Evolutionary conservation across 768 basidiomycete species (phyloP), one percentile per base, ranked within the genome.

Genomic region (Tricholoma terreum): DNA sequence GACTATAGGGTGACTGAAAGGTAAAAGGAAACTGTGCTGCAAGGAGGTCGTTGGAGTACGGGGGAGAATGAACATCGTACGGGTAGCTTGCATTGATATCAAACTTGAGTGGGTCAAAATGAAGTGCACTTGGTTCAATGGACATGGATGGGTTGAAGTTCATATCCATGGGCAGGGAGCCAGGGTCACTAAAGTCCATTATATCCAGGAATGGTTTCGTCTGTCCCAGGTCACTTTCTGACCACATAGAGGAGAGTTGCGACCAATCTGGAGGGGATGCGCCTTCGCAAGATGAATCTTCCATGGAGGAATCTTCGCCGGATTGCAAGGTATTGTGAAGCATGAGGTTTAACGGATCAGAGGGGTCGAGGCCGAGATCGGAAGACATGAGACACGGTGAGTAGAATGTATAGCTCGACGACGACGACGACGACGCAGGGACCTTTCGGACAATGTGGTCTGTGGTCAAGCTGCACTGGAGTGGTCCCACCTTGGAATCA

Each of bases 101-200:
- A 54, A 63, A 67, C 27, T 68, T 71, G 38, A 63, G 61, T 31
- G 65, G 56, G 61, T 77, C 69, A 64, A 73, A 83, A 64, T 89
- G 86, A 11, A 89, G 71, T 6, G 80, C 74, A 61, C 75, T 84
- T 30, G 89, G 87, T 57, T 90, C 85, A 54, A 90, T 78, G 1
- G 81, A 79, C 62, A 84, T 78, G 17, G 80, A 71, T 3, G 82
- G 79, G 66, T 77, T 74, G 54, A 86, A 83, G 64, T 87, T 85
- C 69, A 88, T 77, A 69, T 85, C 83, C 79, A 86, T 81, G 6
- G 70, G 62, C 22, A 67, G 69, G 58, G 67, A 77, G 57, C 63
- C 61, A 66, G 81, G 59, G 67, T 79, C 61, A 22, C 62, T 63
- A 61, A 73, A 83, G 50, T 77, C 75, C 70, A 78, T 77, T 58